Evolutionary conservation across 371 early-diverging fungal species (phyloP), one percentile per base, ranked within the genome.

Genomic region (Mucor indicus): DNA sequence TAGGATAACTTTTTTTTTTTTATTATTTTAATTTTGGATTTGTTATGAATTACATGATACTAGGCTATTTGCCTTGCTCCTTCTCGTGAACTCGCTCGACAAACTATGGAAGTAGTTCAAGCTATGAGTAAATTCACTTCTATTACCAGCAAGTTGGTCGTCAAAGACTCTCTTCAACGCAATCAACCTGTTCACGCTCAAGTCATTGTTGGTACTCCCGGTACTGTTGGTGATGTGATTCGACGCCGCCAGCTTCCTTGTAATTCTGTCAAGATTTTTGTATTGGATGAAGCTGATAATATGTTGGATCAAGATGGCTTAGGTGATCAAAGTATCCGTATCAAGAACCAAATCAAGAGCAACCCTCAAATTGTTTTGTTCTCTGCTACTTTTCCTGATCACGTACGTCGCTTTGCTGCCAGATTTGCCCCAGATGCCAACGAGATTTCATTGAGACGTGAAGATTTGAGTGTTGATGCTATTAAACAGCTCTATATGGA

Each of bases 401-500:
- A 81, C 12, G 90, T 98, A 22, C 84, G 90, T 17, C 46, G 60
- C 12, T 96, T 93, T 55, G 95, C 98, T 3, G 44, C 67, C 27
- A 72, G 77, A 32, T 87, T 94, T 57, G 91, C 91, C 0, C 93
- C 95, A 15, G 62, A 85, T 30, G 92, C 96, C 21, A 91, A 93
- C 65, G 82, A 86, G 65, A 92, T 98, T 47, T 80, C 83, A 3
- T 76, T 98, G 49, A 85, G 89, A 54, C 83, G 84, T 21, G 89
- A 95, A 47, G 98, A 99, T 58, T 71, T 96, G n/a, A 92, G 93
- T 7, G 98, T 99, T 11, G 96, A 96, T 30, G 90, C 86, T 1
- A 99, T 99, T 69, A 92, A 91, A 60, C 97, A 98, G 74, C 93
- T 92, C 57, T 98, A 96, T 71, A 90, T 99, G 81, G 95, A 98